Evolutionary conservation across 495 filamentous ascomycete genomes (phyloP).

Genomic region (Recurvomyces mirabilis): DNA sequence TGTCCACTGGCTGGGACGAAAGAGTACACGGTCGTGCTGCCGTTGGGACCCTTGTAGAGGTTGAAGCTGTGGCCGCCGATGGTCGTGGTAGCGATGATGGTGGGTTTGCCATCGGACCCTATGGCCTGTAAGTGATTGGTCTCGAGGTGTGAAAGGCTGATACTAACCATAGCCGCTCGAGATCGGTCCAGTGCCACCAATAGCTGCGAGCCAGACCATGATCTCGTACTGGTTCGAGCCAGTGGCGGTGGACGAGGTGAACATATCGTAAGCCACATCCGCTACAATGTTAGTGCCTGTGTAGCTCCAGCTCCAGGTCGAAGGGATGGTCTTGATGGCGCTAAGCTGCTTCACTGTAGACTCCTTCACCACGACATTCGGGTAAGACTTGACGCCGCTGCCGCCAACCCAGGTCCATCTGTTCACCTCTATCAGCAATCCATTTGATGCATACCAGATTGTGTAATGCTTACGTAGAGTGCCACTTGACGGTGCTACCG

Average conservation of each 20-base stretch:
- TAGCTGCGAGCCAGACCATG: slow-evolving; percentile 59
- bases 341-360: slow-evolving; percentile 38
- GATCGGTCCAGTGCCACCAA: slow-evolving; percentile 53
- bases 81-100: slow-evolving; percentile 1
- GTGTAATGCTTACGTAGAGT: slow-evolving; percentile 38
- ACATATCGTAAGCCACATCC: slow-evolving; percentile 51
- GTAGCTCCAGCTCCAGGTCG: slow-evolving; percentile 48
- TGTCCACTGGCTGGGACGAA: slow-evolving; percentile 34
- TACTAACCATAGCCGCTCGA: slow-evolving; percentile 23
- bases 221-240: slow-evolving; percentile 49
- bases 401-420: slow-evolving; percentile 1
- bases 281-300: slow-evolving; percentile 44
- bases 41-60: slow-evolving; percentile 21
- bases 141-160: neutral
- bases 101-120: slow-evolving; percentile 5
- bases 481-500: slow-evolving; percentile 39
- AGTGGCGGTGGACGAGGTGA: slow-evolving; percentile 39
- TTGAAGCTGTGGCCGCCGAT: slow-evolving; percentile 16
- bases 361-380: slow-evolving; percentile 38
- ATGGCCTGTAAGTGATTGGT: neutral
- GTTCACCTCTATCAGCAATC: neutral
- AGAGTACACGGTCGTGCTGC: slow-evolving; percentile 15
- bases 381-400: slow-evolving; percentile 46
- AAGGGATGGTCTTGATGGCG: slow-evolving; percentile 40
- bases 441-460: neutral